Conservation (phyloP, 2,329 filamentous ascomycete genomes). For the Pseudogymnoascus sp. region DNA sequence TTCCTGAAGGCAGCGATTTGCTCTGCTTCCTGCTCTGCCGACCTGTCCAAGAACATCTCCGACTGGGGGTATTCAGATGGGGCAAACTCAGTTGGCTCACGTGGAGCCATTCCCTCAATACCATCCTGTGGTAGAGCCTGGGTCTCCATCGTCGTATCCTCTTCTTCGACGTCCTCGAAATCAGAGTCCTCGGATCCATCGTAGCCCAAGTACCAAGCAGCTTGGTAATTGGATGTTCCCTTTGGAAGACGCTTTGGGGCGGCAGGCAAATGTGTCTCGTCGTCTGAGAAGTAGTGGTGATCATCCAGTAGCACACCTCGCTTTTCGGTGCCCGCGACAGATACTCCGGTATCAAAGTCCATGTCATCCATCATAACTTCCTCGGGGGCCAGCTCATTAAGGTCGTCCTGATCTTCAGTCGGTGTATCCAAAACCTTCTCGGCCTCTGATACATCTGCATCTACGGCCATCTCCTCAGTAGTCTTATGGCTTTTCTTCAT, state of each 20-base stretch:
- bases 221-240: slow-evolving; percentile 89
- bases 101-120: slow-evolving; percentile 58
- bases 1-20: slow-evolving; percentile 75
- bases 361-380: slow-evolving; percentile 70
- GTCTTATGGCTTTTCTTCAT: slow-evolving; percentile 50
- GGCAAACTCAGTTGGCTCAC: slow-evolving; percentile 65
- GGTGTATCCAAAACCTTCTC: slow-evolving; percentile 61
- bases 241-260: slow-evolving; percentile 70
- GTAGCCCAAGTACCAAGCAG: slow-evolving; percentile 79
- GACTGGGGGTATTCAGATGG: slow-evolving; percentile 89
- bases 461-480: slow-evolving; percentile 60
- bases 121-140: slow-evolving; percentile 73
- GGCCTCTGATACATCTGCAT: slow-evolving; percentile 39
- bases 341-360: slow-evolving; percentile 42
- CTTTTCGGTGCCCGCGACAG: slow-evolving; percentile 43
- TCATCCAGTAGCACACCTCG: slow-evolving; percentile 93
- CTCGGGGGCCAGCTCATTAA: slow-evolving; percentile 79
- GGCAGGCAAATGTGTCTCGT: slow-evolving; percentile 55
- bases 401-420: slow-evolving; percentile 70
- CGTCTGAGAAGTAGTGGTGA: slow-evolving; percentile 95
- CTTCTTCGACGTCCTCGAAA: slow-evolving; percentile 59
- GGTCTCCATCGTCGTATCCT: slow-evolving; percentile 43
- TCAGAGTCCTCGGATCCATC: slow-evolving; percentile 77
- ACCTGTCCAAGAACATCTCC: slow-evolving; percentile 73
- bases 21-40: slow-evolving; percentile 72